Conservation (phyloP, 192 early-diverging fungal species). For the Martensiomyces pterosporus region DNA sequence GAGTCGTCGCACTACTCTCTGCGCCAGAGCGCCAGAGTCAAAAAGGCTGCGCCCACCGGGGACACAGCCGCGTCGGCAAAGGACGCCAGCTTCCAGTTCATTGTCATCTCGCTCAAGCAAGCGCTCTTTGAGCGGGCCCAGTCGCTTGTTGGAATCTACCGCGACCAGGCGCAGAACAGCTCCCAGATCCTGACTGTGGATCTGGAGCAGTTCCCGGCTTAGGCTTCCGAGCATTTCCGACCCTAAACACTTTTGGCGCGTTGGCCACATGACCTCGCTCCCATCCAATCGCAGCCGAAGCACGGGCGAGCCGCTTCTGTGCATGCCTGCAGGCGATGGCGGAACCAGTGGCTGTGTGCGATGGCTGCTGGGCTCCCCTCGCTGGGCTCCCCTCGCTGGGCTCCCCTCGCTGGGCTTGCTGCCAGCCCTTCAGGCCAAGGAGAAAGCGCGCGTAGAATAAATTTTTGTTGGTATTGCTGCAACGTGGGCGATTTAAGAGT, state of each 20-base stretch:
- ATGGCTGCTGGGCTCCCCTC: no score
- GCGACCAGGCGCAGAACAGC: conserved; percentile 80
- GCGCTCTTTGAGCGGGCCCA: conserved; percentile 91
- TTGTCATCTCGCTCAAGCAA: conserved; percentile 96
- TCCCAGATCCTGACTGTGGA: conserved; percentile 79
- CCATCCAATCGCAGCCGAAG: background rate
- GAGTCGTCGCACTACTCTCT: conserved; percentile 31
- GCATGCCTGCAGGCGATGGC: no score
- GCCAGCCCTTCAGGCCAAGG: no score
- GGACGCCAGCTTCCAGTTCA: conserved; percentile 78
- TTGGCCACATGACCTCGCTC: background rate
- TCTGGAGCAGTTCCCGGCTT: conserved; percentile 47
- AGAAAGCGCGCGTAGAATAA: no score
- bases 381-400: no score
- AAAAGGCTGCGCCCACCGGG: conserved; percentile 3
- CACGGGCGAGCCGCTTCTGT: background rate
- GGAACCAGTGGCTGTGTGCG: no score
- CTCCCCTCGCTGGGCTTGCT: no score
- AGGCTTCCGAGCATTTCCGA: conserved; percentile 6
- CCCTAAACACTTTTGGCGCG: conserved; percentile 12
- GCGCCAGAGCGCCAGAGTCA: conserved; percentile 29
- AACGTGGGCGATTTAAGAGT: background rate
- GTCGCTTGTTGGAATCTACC: conserved; percentile 93
- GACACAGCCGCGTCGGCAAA: conserved; percentile 6
- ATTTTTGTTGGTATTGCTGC: background rate